Evolutionary conservation across 2,329 filamentous ascomycete genomes (phyloP), one percentile per base, ranked within the genome.

Genomic region (Chalara sp.): DNA sequence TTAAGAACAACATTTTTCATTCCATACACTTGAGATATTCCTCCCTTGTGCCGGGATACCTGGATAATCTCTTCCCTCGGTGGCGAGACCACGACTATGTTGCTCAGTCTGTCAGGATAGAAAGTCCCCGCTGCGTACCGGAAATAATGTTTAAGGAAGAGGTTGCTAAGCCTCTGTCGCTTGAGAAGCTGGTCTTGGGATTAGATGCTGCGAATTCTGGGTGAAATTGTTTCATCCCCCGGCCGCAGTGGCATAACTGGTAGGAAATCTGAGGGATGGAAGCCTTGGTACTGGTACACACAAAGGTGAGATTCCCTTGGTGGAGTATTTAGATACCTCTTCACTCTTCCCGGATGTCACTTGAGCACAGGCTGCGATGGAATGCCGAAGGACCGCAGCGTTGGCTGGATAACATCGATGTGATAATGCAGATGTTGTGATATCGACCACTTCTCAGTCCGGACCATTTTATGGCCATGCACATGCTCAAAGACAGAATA

Each of bases 321-420:
- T 21, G 21, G 21, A 21, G 21, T 21, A 21, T 21, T 21, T 21
- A 21, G 21, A 21, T 21, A 21, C 21, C 21, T 21, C 21, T 21
- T 21, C 21, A 3, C 3, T 21, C 21, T 21, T 21, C 21, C 3
- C 21, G 3, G 21, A 21, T 3, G 49, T 48, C 12, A 42, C 48
- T 8, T 54, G 46, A 29, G 96, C 63, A 90, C 93, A 72, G 89
- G 96, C 71, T 13, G 35, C 30, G n/a, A n/a, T 10, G 57, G 69
- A n/a, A n/a, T 37, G 58, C 37, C 72, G 71, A 63, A 79, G 76
- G 68, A 83, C 83, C 0, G 78, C 78, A 46, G 74, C 1, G 79
- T 83, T 2, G 80, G 80, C 61, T 83, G 79, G 30, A 83, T 75
- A 10, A 76, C 73, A 58, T 81, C 77, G 54, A 83, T 75, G 59